Percentiles rank a stretch among this genome's conserved stretches.
phyloP scores from a whole-genome alignment of 495 filamentous ascomycete species.

The Aspergillus sclerotiicarbonarius region DNA sequence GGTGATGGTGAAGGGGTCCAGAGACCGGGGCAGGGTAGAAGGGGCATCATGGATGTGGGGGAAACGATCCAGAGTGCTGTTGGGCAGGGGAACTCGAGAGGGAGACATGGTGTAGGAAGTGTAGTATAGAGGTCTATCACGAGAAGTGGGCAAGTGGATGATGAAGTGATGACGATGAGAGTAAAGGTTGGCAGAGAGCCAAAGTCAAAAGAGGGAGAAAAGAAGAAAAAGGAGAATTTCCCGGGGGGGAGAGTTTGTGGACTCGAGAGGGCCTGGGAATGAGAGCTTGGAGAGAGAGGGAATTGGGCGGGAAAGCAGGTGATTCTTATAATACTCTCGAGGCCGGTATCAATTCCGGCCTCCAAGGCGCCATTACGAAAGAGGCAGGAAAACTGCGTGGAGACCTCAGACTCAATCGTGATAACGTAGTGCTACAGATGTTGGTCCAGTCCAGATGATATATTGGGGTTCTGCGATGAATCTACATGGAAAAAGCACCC shows the following conservation, averaged over 20 bases:
- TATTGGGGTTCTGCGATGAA: neutral
- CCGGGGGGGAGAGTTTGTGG: neutral
- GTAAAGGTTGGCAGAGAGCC: neutral
- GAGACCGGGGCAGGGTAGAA: slow-evolving; percentile 52
- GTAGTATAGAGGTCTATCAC: neutral
- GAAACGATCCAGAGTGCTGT: slow-evolving; percentile 49
- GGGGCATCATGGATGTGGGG: slow-evolving; percentile 58
- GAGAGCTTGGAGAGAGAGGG: slow-evolving; percentile 6
- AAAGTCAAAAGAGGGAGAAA: slow-evolving; percentile 24
- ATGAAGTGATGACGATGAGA: neutral
- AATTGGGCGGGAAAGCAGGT: slow-evolving; percentile 32
- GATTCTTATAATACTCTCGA: slow-evolving; percentile 54
- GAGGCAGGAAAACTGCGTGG: slow-evolving; percentile 29
- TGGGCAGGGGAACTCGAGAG: slow-evolving; percentile 23
- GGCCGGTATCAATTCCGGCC: slow-evolving; percentile 67
- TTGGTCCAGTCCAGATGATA: neutral
- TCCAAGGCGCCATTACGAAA: slow-evolving; percentile 38
- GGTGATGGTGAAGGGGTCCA: slow-evolving; percentile 81
- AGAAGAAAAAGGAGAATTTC: slow-evolving; percentile 14
- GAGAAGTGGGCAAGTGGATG: neutral
- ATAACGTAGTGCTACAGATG: neutral
- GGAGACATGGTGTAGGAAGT: slow-evolving; percentile 17
- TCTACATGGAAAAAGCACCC: neutral
- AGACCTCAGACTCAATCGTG: slow-evolving; percentile 9
- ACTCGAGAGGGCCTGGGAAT: neutral